Evolutionary conservation across 2,329 filamentous ascomycete genomes (phyloP).

Genomic region (Colletotrichum sp.): DNA sequence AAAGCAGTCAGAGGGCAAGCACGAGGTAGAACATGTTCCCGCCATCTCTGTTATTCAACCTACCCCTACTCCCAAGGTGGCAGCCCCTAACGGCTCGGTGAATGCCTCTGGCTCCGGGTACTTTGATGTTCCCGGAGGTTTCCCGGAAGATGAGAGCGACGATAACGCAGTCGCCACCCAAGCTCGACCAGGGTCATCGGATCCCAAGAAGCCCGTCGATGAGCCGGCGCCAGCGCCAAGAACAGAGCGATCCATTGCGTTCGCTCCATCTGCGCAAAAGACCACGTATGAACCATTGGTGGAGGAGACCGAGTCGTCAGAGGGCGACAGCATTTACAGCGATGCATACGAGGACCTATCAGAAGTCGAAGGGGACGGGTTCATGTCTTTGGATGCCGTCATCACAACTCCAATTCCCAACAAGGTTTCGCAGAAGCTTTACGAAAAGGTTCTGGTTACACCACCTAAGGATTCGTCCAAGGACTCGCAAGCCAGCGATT

Average conservation of each 20-base stretch:
- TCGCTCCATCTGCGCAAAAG: background rate
- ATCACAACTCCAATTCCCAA: constrained; percentile 30
- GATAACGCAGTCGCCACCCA: constrained; percentile 22
- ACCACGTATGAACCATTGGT: background rate
- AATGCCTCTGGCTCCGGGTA: constrained; percentile 32
- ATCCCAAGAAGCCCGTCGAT: background rate
- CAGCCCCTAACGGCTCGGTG: background rate
- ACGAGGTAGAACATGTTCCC: constrained; percentile 34
- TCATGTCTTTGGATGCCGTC: constrained; percentile 76
- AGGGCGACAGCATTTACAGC: constrained; percentile 69
- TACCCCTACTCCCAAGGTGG: constrained; percentile 38
- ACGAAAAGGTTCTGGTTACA: constrained; percentile 7
- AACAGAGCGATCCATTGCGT: background rate
- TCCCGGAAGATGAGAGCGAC: constrained; percentile 48
- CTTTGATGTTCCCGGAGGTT: constrained; percentile 64
- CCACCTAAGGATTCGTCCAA: background rate
- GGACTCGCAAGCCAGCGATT: background rate
- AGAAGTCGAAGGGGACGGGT: constrained; percentile 69
- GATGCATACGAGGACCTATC: constrained; percentile 79
- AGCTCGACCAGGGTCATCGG: background rate
- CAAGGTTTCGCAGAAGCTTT: constrained; percentile 15
- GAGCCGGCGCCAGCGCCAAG: background rate
- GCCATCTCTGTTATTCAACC: constrained; percentile 50
- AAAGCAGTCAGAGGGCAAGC: background rate
- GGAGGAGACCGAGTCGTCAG: constrained; percentile 46